Base-by-base conservation (phyloP, 2,329 filamentous ascomycete species). In the Arthrobotrys pseudoclavata region DNA sequence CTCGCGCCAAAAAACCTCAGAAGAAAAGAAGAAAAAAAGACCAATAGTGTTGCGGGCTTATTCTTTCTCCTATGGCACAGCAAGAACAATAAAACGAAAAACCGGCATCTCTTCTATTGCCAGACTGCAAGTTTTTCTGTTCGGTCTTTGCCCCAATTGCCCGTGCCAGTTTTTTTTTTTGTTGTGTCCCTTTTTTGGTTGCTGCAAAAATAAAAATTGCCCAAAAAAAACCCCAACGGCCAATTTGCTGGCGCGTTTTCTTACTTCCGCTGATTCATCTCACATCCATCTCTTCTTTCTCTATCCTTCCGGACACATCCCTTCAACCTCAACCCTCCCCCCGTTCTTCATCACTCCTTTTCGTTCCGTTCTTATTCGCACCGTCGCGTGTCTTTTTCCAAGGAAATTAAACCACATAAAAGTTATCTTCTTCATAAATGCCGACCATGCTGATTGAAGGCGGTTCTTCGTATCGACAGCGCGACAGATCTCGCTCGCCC, bases 401-500 rank as follows among this genome's bases (percentile, higher is more conserved):
- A 63, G 42, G 60, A 37, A 63, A 60, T 34, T 31, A 48, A 62
- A n/a, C n/a, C 13, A 15, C 40, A 31, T 7, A 48, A 48, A 29
- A 50, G 45, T 48, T 48, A 31, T 68, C 31, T 57, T 9, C 45
- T 26, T 12, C 57, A 76, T 70, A 81, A 79, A 80, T 80, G 80
- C 80, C 74, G 69, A 81, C 79, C 75, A 80, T 80, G 80, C 80
- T 82, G 80, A 82, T 81, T 80, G 80, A 81, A 77, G 77, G 79
- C 64, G 79, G 79, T 79, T 81, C 80, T 70, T 79, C 79, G 76
- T 76, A 79, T 75, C 80, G 79, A 80, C 80, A 95, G 92, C 92
- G 92, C 85, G 93, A 96, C 89, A 92, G 91, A 86, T 91, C 90
- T 85, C 90, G 91, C 84, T 93, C 91, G 81, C 91, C 91, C 83